Base-by-base conservation (phyloP, 345 rosid species). In the Alliaria petiolata region DNA sequence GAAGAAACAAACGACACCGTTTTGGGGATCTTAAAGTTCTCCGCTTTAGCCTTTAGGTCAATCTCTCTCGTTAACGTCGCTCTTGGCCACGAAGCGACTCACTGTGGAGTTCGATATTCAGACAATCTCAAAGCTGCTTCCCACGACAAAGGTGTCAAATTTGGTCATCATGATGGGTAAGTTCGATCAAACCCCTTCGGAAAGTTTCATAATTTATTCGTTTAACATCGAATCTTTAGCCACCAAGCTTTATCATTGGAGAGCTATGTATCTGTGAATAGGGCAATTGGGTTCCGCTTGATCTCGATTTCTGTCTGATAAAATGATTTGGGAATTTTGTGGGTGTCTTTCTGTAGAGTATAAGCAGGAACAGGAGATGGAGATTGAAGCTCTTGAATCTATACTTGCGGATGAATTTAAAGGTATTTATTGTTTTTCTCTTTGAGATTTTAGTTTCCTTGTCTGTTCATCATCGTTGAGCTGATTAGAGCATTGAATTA, bases 361-460 rank as follows among this genome's bases (percentile, higher is more conserved):
- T 63, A 82, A 34, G 65, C 87, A 80, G 80, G 99, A 95, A 77
- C 99, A 89, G 81, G 97, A 89, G 51, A 95, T 95, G 97, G 97
- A 95, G 80, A 89, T 95, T 26, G 97, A 95, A 81, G 97, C 99
- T 20, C 67, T 91, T 76, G 92, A 89, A 77, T 95, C 99, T 46
- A 95, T 95, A 77, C 97, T 95, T 34, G 86, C 87, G 88, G 96
- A 95, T 62, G 99, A 95, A n/a, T 95, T 95, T 61, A 86, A 89
- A 88, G 99, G 96, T 91, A 8, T 22, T 40, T 33, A 1, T 53
- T 30, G 3, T 43, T 72, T n/a, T 31, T 44, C 69, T 44, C 25
- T 35, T 54, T 4, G 22, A 62, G 53, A 20, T 26, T 65, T 59
- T 15, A 20, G 36, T 51, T 34, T 26, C 13, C n/a, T 54, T 44